Percentiles rank a stretch among this genome's conserved stretches.
These are phyloP conservation scores for Jatropha podagrica DNA, from an alignment of 441 rosid species.

Conservation along the genomic window DNA sequence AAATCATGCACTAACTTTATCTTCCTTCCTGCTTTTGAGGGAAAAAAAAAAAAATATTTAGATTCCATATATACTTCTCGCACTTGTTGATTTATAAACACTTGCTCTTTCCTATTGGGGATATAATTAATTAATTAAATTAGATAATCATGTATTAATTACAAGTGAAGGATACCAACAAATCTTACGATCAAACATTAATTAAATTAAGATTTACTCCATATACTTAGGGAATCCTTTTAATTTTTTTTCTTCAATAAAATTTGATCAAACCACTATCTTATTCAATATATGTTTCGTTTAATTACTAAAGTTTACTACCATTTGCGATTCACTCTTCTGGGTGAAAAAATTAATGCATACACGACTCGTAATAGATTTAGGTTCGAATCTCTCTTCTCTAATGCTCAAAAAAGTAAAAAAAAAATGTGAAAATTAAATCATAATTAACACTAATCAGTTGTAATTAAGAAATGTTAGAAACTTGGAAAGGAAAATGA, in stretches of 20 bases:
- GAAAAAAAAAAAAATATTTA: constrained; percentile 31
- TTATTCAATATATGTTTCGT: too few relatives aligned
- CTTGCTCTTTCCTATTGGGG: constrained; percentile 23
- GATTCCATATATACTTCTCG: constrained; percentile 47
- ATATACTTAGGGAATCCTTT: constrained; percentile 16
- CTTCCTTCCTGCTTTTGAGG: constrained; percentile 77
- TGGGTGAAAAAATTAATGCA: too few relatives aligned
- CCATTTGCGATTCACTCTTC: background rate
- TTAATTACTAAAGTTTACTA: background rate
- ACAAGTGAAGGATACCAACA: constrained; percentile 23
- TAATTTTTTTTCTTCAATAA: background rate
- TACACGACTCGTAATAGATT: too few relatives aligned
- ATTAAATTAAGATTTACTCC: constrained; percentile 26
- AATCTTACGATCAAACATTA: constrained; percentile 16
- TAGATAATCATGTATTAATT: constrained; percentile 28
- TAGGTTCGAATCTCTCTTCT: too few relatives aligned
- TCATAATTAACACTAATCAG: too few relatives aligned
- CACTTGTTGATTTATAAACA: constrained; percentile 31
- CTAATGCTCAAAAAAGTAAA: too few relatives aligned
- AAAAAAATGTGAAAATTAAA: too few relatives aligned
- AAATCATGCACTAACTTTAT: constrained; percentile 44
- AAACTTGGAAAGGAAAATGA: background rate
- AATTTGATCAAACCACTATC: background rate
- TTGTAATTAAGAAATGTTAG: background rate
- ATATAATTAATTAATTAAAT: constrained; percentile 20